Evolutionary conservation across 176 grass and related monocot species (phyloP), one percentile per base, ranked within the genome.

Genomic region (Areca catechu): DNA sequence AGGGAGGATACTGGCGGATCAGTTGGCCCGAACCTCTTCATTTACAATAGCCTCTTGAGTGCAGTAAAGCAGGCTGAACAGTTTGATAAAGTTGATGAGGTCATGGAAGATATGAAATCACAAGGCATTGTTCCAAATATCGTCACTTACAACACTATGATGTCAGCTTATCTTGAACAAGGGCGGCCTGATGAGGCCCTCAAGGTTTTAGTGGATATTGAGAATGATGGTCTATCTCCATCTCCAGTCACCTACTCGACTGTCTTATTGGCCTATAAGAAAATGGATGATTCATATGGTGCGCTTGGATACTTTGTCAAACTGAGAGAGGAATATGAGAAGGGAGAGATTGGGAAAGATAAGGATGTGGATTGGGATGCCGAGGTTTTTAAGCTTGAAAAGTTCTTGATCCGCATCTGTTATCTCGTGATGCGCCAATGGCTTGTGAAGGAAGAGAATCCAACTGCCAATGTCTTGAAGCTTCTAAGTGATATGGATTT

Each of bases 41-140:
- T 97, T 16, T 97, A 91, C 75, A 97, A 97, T 53, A 91, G 75
- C 78, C 51, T 91, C 17, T 71, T 91, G 2, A 77, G 83, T 22
- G 86, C 86, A 4, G 69, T 91, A 18, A 97, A 88, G 76, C 71
- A 66, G 79, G 62, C 60, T 7, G 74, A 70, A 20, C 65, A 74
- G 16, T 80, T 79, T 65, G 19, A 72, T 55, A 71, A 77, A 51
- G 65, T 67, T 30, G 47, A 74, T 19, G 60, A 23, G 20, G 77
- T 97, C 14, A 77, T 87, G 24, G 56, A 77, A 4, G 92, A 97
- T 62, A 97, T 97, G 92, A 72, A 79, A 17, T 34, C 62, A 15
- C 80, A 85, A 73, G 80, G 80, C 2, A 49, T 85, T 49, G 2
- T 53, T 48, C 80, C 83, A 16, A 88, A 88, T 23, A 68, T 85